phyloP scores from a whole-genome alignment of 2,329 filamentous ascomycete genomes.

The Hypoxylon sp. region DNA sequence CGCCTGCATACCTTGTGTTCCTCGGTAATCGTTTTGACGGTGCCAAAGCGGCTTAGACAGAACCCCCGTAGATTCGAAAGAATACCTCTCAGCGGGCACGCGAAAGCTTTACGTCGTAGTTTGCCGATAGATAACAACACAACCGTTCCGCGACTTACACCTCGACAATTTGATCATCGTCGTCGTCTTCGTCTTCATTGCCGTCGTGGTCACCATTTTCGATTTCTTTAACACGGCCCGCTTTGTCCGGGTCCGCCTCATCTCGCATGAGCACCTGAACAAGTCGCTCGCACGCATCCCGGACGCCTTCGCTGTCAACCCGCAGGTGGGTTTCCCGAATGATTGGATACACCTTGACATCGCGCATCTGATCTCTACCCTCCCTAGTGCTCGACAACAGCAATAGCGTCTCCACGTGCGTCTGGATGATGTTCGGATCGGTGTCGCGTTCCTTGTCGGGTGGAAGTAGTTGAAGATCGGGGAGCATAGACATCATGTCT shows the following conservation, averaged over 20 bases:
- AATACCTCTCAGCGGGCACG: neutral
- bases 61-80: neutral
- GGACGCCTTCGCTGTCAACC: conserved; percentile 79
- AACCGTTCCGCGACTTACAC: conserved; percentile 50
- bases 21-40: conserved; percentile 6
- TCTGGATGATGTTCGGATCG: conserved; percentile 79
- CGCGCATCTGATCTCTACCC: conserved; percentile 77
- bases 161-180: conserved; percentile 63
- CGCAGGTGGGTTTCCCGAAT: conserved; percentile 84
- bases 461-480: conserved; percentile 87
- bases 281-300: conserved; percentile 84
- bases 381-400: conserved; percentile 80
- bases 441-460: conserved; percentile 87
- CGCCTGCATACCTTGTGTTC: conserved; percentile 1
- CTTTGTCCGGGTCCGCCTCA: conserved; percentile 62
- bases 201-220: conserved; percentile 45
- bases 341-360: conserved; percentile 86
- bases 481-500: conserved; percentile 84
- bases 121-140: conserved; percentile 1
- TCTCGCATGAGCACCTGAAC: conserved; percentile 90
- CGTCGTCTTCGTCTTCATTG: conserved; percentile 63
- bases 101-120: conserved; percentile 16
- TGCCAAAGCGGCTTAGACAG: conserved; percentile 14
- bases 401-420: conserved; percentile 87
- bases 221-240: conserved; percentile 51